Evolutionary conservation across 1,284 basidiomycete species (phyloP), one percentile per base, ranked within the genome.

Genomic region (Fomitiporia mediterranea): DNA sequence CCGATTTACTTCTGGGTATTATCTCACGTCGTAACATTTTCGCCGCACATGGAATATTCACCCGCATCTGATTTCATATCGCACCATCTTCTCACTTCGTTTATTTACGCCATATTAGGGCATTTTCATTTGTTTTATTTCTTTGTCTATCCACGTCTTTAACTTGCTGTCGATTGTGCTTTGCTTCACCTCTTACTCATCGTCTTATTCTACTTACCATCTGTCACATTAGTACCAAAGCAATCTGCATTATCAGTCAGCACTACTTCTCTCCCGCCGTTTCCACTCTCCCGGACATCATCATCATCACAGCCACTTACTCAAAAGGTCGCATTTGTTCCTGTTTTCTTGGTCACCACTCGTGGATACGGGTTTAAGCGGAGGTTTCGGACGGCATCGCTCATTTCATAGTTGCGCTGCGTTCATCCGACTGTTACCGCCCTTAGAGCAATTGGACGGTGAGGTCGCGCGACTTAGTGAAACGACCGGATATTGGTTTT

Each of bases 121-220:
- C 23, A 15, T 32, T 9, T 4, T 7, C 17, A 37, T 37, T 35
- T n/a, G 8, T 50, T 35, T 39, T 23, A 50, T 39, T 50, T 32
- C 30, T 23, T 11, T n/a, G 19, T n/a, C 37, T 43, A 43, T 50
- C 30, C 34, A 9, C 32, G 48, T 27, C 34, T 23, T 50, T n/a
- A 50, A 23, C 21, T 53, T 47, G 53, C 53, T 54, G 43, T 54
- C 53, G 53, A 54, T 32, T 47, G 37, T 54, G 42, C 42, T 54
- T 47, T 54, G 42, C 53, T 54, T 38, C 35, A 6, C 25, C 35
- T 32, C 19, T 35, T 28, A 1, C 13, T 37, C 32, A 9, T 21
- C 25, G 2, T 11, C 25, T 23, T 51, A 27, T 37, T 8, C 34
- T 51, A 38, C 37, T 21, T 27, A 49, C 37, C 37, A 38, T 38